Percentiles rank a stretch among this genome's conserved stretches.
These are phyloP conservation scores for Olyra latifolia DNA, from an alignment of 176 grass and related monocot genomes.

Conservation along the genomic window DNA sequence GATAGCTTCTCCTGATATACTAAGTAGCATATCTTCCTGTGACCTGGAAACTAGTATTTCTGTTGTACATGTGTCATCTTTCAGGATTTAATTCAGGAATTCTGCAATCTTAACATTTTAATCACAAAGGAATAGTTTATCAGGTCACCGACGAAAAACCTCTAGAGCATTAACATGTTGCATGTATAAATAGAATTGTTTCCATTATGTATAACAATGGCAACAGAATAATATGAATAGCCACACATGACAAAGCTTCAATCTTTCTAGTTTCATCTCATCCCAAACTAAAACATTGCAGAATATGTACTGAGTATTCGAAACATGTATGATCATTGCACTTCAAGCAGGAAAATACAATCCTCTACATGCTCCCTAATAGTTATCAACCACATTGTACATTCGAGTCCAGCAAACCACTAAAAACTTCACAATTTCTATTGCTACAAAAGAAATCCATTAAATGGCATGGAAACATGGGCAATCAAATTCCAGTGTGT, in stretches of 20 bases:
- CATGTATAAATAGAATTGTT: neutral
- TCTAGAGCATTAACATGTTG: neutral
- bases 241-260: neutral
- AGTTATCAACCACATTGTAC: conserved; percentile 1
- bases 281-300: neutral
- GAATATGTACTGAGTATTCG: neutral
- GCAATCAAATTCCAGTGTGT: neutral
- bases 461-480: neutral
- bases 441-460: neutral
- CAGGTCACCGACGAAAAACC: neutral
- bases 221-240: neutral
- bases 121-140: neutral
- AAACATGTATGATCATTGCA: neutral
- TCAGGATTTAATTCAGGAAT: neutral
- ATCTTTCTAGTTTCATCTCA: neutral
- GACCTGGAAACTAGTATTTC: neutral
- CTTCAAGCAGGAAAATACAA: neutral
- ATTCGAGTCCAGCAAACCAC: neutral
- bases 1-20: neutral
- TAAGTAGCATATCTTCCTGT: neutral
- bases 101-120: neutral
- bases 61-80: neutral
- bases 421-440: neutral
- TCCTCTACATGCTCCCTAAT: neutral
- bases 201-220: neutral